Percentiles rank a stretch among this genome's conserved stretches.
phyloP scores from a whole-genome alignment of 192 early-diverging fungal species.

The Coemansia sp. region DNA sequence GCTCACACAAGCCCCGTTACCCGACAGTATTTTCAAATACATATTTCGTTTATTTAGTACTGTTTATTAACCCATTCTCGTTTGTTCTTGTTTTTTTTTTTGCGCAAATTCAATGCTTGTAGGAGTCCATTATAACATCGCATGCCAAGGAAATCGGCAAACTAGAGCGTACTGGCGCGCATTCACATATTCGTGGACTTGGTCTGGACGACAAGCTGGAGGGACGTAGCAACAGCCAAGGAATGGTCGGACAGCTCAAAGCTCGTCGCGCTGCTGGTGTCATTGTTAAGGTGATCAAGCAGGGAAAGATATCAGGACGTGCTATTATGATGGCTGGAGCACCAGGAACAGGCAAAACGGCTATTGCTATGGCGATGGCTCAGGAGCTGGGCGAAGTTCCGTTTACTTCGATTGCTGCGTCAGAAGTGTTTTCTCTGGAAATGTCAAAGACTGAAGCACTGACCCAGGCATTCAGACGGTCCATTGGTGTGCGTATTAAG shows the following conservation, averaged over 20 bases:
- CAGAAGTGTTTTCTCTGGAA: constrained; percentile 98
- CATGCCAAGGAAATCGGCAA: constrained; percentile 48
- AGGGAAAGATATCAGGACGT: constrained; percentile 96
- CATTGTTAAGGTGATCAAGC: constrained; percentile 95
- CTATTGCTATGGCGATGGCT: constrained; percentile 99
- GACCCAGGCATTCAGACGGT: constrained; percentile 96
- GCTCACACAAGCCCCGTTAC: too few species aligned
- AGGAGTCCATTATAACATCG: constrained; percentile 57
- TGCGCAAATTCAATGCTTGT: constrained; percentile 1
- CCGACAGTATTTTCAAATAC: too few species aligned
- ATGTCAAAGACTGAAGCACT: constrained; percentile 98
- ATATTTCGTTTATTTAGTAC: too few species aligned
- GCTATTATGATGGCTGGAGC: constrained; percentile 97
- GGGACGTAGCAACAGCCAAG: constrained; percentile 81
- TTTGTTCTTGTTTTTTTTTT: background rate
- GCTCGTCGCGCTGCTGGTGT: constrained; percentile 96
- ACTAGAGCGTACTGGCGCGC: constrained; percentile 71
- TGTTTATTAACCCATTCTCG: too few species aligned
- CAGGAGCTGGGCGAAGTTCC: constrained; percentile 96
- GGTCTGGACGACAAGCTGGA: constrained; percentile 95
- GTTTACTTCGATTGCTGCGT: constrained; percentile 96
- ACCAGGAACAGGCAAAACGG: constrained; percentile 99
- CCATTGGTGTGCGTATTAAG: constrained; percentile 97
- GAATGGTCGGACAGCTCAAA: constrained; percentile 97
- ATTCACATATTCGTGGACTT: constrained; percentile 97